Evolutionary conservation across 495 filamentous ascomycete species (phyloP), one percentile per base, ranked within the genome.

Genomic region (Hypomontagnella monticulosa): DNA sequence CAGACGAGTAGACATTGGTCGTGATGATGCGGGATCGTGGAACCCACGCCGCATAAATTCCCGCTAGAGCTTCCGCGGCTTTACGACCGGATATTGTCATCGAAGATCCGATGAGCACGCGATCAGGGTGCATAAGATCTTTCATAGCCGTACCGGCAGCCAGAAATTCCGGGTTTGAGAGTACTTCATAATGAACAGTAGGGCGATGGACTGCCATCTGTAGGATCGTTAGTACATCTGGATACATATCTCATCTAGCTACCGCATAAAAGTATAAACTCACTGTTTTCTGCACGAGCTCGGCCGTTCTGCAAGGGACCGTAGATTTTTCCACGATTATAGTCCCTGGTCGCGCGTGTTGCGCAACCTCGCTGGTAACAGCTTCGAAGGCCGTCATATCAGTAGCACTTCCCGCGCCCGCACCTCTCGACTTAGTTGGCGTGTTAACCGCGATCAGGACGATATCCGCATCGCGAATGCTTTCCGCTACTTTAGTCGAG

Each of bases 281-380:
- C 70, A 88, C 86, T 57, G 87, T 91, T 49, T 88, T 83, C 47
- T 85, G 82, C 16, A 96, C 84, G 27, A 86, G 81, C 36, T 91
- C 81, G 0, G 91, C 88, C 4, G 92, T 96, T 15, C 89, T 81
- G 66, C 89, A 92, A 4, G 92, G 92, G 23, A 96, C 92, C 0
- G 92, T 96, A 42, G 85, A 89, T 76, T 94, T 94, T 77, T 94
- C 92, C 1, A 94, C 91, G 15, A 96, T 80, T 57, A 94, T 91
- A 40, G 89, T 86, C 16, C 89, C 89, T 4, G 81, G 73, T 43
- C 80, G 84, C 8, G 91, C 87, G 50, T 88, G 77, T 46, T 82
- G 75, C 0, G 91, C 92, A 32, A 94, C 88, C 23, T 84, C 85
- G 38, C 84, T 77, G 6, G 85, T 84, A 0, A 88, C 91, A 36